Evolutionary conservation across 176 grass and related monocot genomes (phyloP).

Genomic region (Paspalum vaginatum): DNA sequence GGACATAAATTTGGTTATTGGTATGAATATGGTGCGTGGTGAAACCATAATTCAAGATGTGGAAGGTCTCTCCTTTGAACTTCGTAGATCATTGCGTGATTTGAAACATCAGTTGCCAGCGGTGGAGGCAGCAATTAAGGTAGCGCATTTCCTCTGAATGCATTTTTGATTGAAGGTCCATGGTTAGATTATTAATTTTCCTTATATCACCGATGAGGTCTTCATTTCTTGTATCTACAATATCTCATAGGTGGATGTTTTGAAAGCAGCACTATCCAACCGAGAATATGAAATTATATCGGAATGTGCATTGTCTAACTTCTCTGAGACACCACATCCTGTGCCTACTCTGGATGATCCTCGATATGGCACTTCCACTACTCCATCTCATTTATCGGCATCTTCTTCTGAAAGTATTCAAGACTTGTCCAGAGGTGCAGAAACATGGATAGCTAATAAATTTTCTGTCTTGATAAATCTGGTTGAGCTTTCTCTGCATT

Average conservation of each 20-base stretch:
- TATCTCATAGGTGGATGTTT: conserved; percentile 69
- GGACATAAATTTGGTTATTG: conserved; percentile 96
- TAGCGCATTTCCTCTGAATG: conserved; percentile 44
- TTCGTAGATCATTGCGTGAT: conserved; percentile 86
- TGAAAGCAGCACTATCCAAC: conserved; percentile 93
- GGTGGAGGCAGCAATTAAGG: conserved; percentile 81
- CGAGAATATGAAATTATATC: conserved; percentile 92
- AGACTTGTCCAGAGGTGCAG: conserved; percentile 36
- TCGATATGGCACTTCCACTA: conserved; percentile 45
- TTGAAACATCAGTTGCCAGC: conserved; percentile 83
- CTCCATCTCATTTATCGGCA: conserved; percentile 43
- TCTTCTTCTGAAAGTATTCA: conserved; percentile 60
- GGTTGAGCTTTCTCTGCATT: conserved; percentile 93
- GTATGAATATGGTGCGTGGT: conserved; percentile 67
- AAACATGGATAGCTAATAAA: conserved; percentile 84
- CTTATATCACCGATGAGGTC: conserved; percentile 9
- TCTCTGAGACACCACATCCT: conserved; percentile 74
- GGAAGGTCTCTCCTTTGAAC: conserved; percentile 74
- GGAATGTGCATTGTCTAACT: conserved; percentile 90
- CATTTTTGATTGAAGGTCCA: conserved; percentile 25
- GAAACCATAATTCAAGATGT: conserved; percentile 98
- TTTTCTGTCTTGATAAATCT: conserved; percentile 72
- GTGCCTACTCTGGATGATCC: conserved; percentile 71
- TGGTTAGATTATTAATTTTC: conserved; percentile 19
- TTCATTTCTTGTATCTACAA: conserved; percentile 27